Evolutionary conservation across 2,329 filamentous ascomycete genomes (phyloP), one percentile per base, ranked within the genome.

Genomic region (Pseudofabraea citricarpa): DNA sequence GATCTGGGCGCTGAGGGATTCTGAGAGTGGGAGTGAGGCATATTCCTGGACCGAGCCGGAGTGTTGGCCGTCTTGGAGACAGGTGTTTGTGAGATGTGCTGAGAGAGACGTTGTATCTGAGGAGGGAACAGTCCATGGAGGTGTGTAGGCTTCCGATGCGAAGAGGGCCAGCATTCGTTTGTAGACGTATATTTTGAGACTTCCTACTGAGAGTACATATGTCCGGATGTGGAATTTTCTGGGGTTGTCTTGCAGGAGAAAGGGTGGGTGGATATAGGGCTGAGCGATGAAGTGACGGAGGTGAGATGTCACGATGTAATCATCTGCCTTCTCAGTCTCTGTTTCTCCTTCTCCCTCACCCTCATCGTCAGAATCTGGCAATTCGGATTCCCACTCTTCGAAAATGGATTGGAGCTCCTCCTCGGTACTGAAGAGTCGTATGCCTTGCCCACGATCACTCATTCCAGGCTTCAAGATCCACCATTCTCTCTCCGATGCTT

Each of bases 401-500:
- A 97, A 98, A 42, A 98, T 93, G 12, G 62, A 74, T 48, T 85
- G 84, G n/a, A 98, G 69, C 59, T 95, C 83, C 44, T 84, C 81
- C 70, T 93, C 87, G 2, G 81, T 88, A 56, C 81, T 87, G 64
- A 98, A 98, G 1, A 98, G 70, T 29, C 88, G 72, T 45, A 98
- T 96, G 1, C 93, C 93, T 62, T 96, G 90, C 0, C 91, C 93
- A 19, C 91, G 79, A 61, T 98, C 93, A 63, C 89, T 95, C 93
- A 98, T 97, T 7, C 91, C 86, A 0, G 93, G 91, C 67, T 98
- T 98, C 47, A 98, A 65, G 53, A 98, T 97, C 93, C 93, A 98
- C 91, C 91, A 98, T 61, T 94, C 81, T 46, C 76, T 74, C 32
- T 75, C 68, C 22, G 42, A 20, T 2, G 44, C 26, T 7, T 49